Evolutionary conservation across 768 basidiomycete species (phyloP).

Genomic region (Boletellus sp.): DNA sequence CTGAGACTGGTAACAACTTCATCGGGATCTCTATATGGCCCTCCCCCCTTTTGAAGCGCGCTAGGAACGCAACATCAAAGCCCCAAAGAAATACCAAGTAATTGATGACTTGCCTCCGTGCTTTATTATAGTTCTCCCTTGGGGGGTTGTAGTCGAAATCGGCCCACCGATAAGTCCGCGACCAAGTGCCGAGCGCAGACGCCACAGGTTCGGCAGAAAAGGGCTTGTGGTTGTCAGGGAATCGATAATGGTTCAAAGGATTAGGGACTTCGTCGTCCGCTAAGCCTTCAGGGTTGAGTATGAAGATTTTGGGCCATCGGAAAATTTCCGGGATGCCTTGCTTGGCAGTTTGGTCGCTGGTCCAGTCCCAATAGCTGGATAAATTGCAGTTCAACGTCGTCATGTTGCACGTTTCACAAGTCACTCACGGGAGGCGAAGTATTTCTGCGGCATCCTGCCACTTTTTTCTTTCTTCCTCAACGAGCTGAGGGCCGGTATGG

Average conservation of each 20-base stretch:
- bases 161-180: conserved; percentile 17
- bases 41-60: background rate
- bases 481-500: no score
- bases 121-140: conserved; percentile 9
- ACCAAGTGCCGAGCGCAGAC: background rate
- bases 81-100: background rate
- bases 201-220: background rate
- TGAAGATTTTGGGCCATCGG: background rate
- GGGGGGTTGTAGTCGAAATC: background rate
- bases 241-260: background rate
- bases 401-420: background rate
- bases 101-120: conserved; percentile 8
- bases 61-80: background rate
- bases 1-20: conserved; percentile 14
- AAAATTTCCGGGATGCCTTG: background rate
- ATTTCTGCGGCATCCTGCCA: conserved; percentile 9
- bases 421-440: conserved; percentile 17
- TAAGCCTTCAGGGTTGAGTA: background rate
- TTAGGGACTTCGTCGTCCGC: background rate
- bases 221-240: background rate
- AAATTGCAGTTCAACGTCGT: background rate
- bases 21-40: background rate
- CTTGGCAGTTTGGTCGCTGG: background rate
- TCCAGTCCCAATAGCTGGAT: conserved; percentile 14
- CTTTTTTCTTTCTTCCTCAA: background rate